Base-by-base conservation (phyloP, 371 early-diverging fungal species). In the Apophysomyces elegans region DNA sequence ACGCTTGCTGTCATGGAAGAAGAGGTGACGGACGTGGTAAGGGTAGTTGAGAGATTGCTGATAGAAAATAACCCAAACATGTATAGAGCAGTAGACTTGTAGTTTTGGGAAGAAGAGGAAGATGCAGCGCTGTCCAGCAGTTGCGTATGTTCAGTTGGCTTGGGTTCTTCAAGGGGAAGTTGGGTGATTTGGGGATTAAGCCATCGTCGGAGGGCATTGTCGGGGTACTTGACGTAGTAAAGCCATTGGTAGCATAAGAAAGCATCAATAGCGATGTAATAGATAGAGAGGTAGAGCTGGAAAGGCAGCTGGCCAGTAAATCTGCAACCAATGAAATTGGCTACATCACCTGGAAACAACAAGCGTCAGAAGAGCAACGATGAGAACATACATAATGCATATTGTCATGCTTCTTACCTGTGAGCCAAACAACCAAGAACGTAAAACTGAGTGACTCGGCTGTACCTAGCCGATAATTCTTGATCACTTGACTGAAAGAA, bases 261-360 rank as follows among this genome's bases (percentile, higher is more conserved):
- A 14, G 78, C 76, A 58, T 81, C 81, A 38, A 81, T 74, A 26
- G 68, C 63, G 7, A 73, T 78, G 62, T 72, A 81, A 36, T 81
- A 81, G 56, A 78, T 70, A 1, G 81, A 74, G 8, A 81, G 67
- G 46, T 71, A 71, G 57, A 86, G 78, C 76, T 93, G 93, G 63
- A 92, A 92, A 16, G 88, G 86, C 38, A 88, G 80, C 67, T 92
- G 92, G 4, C 82, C 68, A 9, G 91, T 90, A 58, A 90, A 72
- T 12, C 88, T 66, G 46, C 90, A 88, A 18, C 92, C 93, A 57
- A 88, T 74, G 7, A 92, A 78, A 62, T 91, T 92, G 56, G 86
- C 79, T 60, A 89, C 61, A 68, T 93, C 93, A 56, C 92, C 93
- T 78, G 74, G 35, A 37, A 58, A 54, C 21, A 46, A 61, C 37